These are phyloP conservation scores for Cutaneotrichosporon sp. DNA, from an alignment of 1,284 basidiomycete genomes.

Conservation along the genomic window DNA sequence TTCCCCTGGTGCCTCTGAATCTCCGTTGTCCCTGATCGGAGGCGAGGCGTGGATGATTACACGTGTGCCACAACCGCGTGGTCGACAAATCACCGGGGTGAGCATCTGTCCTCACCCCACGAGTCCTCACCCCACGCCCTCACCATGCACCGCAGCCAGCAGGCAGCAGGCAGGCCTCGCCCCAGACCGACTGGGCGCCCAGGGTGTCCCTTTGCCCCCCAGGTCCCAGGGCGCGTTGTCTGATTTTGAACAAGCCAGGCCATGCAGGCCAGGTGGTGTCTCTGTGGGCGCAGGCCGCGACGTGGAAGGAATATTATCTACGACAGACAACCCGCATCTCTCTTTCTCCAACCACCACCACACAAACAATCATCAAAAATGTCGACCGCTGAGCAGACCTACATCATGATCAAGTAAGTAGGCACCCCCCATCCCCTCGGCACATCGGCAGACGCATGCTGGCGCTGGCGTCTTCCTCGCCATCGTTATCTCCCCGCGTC, in stretches of 20 bases:
- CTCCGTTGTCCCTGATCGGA: neutral
- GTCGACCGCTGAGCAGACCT: slow-evolving; percentile 57
- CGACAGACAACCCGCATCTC: neutral
- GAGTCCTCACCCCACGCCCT: neutral
- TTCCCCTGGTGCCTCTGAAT: too few relatives aligned
- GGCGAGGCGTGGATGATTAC: too few relatives aligned
- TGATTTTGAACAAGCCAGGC: slow-evolving; percentile 2
- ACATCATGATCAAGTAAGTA: slow-evolving; percentile 59
- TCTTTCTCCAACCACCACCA: slow-evolving; percentile 20
- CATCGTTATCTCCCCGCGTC: neutral
- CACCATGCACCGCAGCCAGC: neutral
- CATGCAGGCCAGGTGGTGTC: too few relatives aligned
- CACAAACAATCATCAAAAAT: slow-evolving; percentile 42
- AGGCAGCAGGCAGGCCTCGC: too few relatives aligned
- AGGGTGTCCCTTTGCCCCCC: too few relatives aligned
- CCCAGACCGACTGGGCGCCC: too few relatives aligned
- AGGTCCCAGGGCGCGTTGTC: neutral
- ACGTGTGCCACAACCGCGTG: slow-evolving; percentile 1
- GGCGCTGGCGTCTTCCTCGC: neutral
- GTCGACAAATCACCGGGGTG: neutral
- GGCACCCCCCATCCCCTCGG: neutral
- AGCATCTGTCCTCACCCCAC: neutral
- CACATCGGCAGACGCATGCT: neutral
- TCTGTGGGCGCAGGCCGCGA: too few relatives aligned
- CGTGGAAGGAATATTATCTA: slow-evolving; percentile 1